Conservation (phyloP, 495 filamentous ascomycete genomes). For the Aspergillus wentii region DNA sequence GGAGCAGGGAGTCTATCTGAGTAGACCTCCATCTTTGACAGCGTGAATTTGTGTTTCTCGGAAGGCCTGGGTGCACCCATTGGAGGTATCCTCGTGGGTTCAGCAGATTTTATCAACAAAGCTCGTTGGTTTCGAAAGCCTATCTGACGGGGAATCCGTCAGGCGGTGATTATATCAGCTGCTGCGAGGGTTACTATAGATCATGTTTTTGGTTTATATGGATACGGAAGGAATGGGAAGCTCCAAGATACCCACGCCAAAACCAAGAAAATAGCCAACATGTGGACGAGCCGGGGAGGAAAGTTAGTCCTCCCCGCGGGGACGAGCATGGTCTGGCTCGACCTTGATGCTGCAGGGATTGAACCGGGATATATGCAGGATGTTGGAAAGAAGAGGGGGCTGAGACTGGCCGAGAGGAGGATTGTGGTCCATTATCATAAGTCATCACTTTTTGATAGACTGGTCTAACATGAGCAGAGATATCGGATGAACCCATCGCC, state of each 20-base stretch:
- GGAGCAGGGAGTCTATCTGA: conserved; percentile 52
- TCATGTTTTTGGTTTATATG: conserved; percentile 47
- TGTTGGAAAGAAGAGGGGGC: conserved; percentile 13
- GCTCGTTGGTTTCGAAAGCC: conserved; percentile 68
- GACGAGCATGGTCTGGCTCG: conserved; percentile 85
- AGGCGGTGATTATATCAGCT: conserved; percentile 38
- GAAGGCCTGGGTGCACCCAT: conserved; percentile 80
- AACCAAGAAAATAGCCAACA: conserved; percentile 51
- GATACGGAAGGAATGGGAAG: conserved; percentile 51
- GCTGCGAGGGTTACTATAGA: conserved; percentile 28
- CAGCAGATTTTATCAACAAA: conserved; percentile 49
- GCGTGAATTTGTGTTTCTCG: conserved; percentile 66
- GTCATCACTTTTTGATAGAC: conserved; percentile 27
- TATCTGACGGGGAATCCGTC: conserved; percentile 70
- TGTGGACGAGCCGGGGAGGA: conserved; percentile 47
- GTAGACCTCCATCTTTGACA: conserved; percentile 66
- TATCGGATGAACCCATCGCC: conserved; percentile 37
- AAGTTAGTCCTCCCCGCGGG: conserved; percentile 32
- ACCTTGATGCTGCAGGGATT: conserved; percentile 42
- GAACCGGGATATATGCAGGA: conserved; percentile 8
- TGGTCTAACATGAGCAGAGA: conserved; percentile 37
- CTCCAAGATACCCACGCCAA: conserved; percentile 49
- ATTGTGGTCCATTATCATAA: conserved; percentile 22
- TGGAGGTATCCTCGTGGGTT: conserved; percentile 64
- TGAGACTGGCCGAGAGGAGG: conserved; percentile 13